Base-by-base conservation (phyloP, 2,329 filamentous ascomycete species). In the Venturia nashicola region DNA sequence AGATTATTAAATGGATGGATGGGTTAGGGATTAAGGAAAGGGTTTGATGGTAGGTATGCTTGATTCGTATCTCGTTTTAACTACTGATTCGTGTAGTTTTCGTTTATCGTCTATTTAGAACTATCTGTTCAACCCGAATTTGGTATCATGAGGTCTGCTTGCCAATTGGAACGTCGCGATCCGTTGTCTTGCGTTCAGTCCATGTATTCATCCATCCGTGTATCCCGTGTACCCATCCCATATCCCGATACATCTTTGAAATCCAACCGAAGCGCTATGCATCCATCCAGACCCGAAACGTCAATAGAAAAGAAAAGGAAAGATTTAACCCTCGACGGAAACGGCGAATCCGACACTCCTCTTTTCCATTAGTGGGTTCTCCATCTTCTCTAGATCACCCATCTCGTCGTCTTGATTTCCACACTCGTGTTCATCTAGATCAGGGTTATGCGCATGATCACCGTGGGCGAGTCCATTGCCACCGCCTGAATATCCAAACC, bases 401-500 rank as follows among this genome's bases (percentile, higher is more conserved):
- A 18, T 42, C 11, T 4, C 40, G 7, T 51, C 16, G 5, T 46
- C 40, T 43, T 62, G 42, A 20, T 51, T 16, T 18, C 6, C 34
- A 3, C 18, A 18, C 20, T 12, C 51, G 36, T 36, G 51, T 6
- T 36, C 51, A 2, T 57, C 32, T 16, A 34, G 8, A 14, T 57
- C 51, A 18, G 36, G 51, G 32, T 36, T 12, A 7, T 57, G 51
- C 12, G 27, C 51, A 9, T 57, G 51, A 36, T 57, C 27, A 8
- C 18, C 51, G 9, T 57, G 51, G 12, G 27, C 27, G n/a, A 34
- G 51, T 2, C 36, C 59, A 43, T 61, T 32, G 1, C n/a, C n/a
- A 16, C 6, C 27, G 5, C 36, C 27, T 12, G 60, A 61, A 23
- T 27, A 54, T 2, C 65, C 67, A 61, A 70, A 48, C 69, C 69